Percentiles rank a stretch among this genome's conserved stretches.
phyloP scores from a whole-genome alignment of 768 basidiomycete species.

The Collybia sp. region DNA sequence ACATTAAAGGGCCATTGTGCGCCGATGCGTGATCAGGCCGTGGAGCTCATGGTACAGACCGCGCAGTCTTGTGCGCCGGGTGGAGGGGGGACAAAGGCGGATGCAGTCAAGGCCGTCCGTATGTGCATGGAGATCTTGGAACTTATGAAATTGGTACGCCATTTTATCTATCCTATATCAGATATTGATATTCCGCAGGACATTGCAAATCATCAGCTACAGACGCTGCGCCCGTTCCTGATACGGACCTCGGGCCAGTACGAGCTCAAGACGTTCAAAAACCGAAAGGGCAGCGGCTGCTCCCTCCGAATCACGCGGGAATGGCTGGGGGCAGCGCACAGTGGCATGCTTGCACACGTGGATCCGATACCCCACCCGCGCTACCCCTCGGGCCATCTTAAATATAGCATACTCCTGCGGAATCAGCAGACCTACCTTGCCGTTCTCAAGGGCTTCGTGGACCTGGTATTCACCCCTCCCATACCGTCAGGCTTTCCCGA shows the following conservation, averaged over 20 bases:
- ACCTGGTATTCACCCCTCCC: constrained; percentile 56
- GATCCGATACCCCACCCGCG: constrained; percentile 39
- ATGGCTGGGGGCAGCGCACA: constrained; percentile 59
- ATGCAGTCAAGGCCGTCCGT: constrained; percentile 70
- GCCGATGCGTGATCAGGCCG: constrained; percentile 83
- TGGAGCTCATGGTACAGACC: constrained; percentile 77
- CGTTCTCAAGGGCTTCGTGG: constrained; percentile 54
- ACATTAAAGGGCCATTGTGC: constrained; percentile 90
- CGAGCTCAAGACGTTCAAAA: constrained; percentile 74
- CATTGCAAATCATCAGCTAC: constrained; percentile 94
- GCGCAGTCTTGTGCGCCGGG: constrained; percentile 57
- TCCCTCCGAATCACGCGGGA: constrained; percentile 53
- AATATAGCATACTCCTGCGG: constrained; percentile 40
- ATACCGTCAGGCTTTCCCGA: constrained; percentile 53
- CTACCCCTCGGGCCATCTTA: constrained; percentile 34
- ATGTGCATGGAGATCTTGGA: constrained; percentile 89
- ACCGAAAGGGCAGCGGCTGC: constrained; percentile 38
- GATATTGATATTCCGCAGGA: constrained; percentile 49
- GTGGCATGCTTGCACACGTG: constrained; percentile 33
- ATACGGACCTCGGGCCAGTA: constrained; percentile 74
- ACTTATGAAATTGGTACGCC: constrained; percentile 87
- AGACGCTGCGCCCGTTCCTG: constrained; percentile 88
- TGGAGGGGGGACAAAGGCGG: constrained; percentile 48
- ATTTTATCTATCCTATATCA: constrained; percentile 12
- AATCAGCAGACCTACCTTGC: constrained; percentile 54